Conservation (phyloP, 129 eudicot species). For the Solidago caesia region DNA sequence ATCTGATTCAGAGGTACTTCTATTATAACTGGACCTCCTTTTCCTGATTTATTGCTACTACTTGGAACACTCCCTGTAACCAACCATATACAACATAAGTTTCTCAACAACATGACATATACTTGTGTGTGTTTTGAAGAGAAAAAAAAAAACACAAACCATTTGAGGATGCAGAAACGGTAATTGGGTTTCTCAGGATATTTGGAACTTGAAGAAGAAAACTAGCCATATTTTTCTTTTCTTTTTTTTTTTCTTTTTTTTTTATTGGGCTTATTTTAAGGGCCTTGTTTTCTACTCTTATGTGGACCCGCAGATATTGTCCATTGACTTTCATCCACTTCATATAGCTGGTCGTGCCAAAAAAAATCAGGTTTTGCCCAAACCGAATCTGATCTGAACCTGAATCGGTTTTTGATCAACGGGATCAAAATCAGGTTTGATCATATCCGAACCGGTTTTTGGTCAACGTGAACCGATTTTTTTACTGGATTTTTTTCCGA, state of each 20-base stretch:
- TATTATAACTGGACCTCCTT: constrained; percentile 55
- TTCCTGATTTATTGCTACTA: constrained; percentile 37
- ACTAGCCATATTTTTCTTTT: constrained; percentile 57
- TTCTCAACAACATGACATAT: constrained; percentile 2
- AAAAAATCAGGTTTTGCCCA: no score
- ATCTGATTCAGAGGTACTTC: constrained; percentile 82
- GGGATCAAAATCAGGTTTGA: no score
- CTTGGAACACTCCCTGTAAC: constrained; percentile 64
- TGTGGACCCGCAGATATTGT: no score
- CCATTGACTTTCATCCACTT: no score
- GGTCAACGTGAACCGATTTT: no score
- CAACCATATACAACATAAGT: not conserved
- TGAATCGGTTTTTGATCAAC: no score
- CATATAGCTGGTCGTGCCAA: no score
- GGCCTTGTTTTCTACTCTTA: no score
- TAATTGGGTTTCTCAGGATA: constrained; percentile 36
- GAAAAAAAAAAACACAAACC: constrained; percentile 32
- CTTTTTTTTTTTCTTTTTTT: no score
- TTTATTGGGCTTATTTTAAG: not conserved
- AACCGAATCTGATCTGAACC: no score
- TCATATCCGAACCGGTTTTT: no score
- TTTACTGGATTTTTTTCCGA: no score
- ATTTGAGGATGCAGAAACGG: constrained; percentile 66
- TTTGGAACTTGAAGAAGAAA: constrained; percentile 47
- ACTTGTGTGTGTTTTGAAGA: not conserved